Evolutionary conservation across 306 rosid species (phyloP).

Genomic region (Medicago arabica): DNA sequence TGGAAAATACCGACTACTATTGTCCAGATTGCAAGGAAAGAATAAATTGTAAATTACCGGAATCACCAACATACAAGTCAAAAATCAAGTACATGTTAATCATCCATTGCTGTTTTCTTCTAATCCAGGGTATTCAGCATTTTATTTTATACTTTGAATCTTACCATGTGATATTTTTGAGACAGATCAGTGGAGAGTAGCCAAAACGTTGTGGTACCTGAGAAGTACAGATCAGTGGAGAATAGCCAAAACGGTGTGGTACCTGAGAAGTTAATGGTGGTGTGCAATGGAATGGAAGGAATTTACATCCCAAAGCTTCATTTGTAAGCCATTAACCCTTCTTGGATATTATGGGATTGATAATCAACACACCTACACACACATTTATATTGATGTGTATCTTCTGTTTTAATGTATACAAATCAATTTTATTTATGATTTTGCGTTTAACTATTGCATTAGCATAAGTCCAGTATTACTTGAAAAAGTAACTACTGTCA

Average conservation of each 20-base stretch:
- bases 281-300: conserved; percentile 98
- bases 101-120: conserved; percentile 32
- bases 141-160: conserved; percentile 40
- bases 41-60: conserved; percentile 49
- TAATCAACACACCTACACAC: neutral
- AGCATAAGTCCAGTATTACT: conserved; percentile 13
- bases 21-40: conserved; percentile 90
- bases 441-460: neutral
- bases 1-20: conserved; percentile 74
- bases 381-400: neutral
- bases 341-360: conserved; percentile 27
- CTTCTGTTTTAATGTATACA: neutral
- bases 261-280: conserved; percentile 71
- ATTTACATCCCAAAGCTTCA: conserved; percentile 77
- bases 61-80: conserved; percentile 49
- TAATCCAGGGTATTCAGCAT: conserved; percentile 21
- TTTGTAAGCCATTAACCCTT: conserved; percentile 67
- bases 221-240: conserved; percentile 56
- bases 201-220: conserved; percentile 55
- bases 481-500: conserved; percentile 9
- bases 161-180: conserved; percentile 38
- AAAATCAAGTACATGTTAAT: conserved; percentile 57
- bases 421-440: conserved; percentile 17
- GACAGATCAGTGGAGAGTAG: conserved; percentile 58
- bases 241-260: conserved; percentile 43